phyloP scores from a whole-genome alignment of 371 early-diverging fungal species.

The Choanephora cucurbitarum region DNA sequence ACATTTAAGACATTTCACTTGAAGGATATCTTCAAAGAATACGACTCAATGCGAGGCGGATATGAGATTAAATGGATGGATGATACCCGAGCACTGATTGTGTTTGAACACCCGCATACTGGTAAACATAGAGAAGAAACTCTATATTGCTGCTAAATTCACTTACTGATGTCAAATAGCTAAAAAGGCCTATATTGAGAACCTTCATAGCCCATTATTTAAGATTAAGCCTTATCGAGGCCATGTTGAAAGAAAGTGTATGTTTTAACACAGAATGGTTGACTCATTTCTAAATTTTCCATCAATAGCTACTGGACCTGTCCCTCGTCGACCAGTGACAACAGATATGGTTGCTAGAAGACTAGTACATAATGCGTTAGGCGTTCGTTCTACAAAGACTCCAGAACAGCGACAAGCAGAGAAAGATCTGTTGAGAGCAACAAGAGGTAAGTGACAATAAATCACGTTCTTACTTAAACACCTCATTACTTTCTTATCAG shows the following conservation, averaged over 20 bases:
- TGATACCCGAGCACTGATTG: constrained; percentile 69
- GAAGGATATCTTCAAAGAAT: constrained; percentile 57
- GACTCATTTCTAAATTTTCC: no score
- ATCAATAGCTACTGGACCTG: constrained; percentile 21
- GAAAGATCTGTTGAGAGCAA: constrained; percentile 23
- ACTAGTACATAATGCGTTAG: constrained; percentile 53
- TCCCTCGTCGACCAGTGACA: constrained; percentile 46
- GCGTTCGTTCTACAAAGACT: constrained; percentile 41
- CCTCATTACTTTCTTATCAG: constrained; percentile 11
- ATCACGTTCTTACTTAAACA: background rate
- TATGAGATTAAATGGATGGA: constrained; percentile 75
- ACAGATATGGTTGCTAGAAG: constrained; percentile 57
- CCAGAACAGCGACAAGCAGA: constrained; percentile 50
- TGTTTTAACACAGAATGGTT: no score
- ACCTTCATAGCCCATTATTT: constrained; percentile 20
- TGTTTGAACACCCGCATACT: constrained; percentile 68
- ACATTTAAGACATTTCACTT: constrained; percentile 55
- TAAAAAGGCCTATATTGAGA: constrained; percentile 43
- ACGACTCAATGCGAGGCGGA: constrained; percentile 61
- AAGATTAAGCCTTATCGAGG: constrained; percentile 31
- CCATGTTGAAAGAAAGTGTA: constrained; percentile 14
- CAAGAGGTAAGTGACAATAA: constrained; percentile 31
- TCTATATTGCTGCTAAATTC: background rate
- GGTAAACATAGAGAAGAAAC: constrained; percentile 34
- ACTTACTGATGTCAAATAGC: constrained; percentile 20